Conservation (phyloP, 345 rosid genomes). For the Hibiscus syriacus region DNA sequence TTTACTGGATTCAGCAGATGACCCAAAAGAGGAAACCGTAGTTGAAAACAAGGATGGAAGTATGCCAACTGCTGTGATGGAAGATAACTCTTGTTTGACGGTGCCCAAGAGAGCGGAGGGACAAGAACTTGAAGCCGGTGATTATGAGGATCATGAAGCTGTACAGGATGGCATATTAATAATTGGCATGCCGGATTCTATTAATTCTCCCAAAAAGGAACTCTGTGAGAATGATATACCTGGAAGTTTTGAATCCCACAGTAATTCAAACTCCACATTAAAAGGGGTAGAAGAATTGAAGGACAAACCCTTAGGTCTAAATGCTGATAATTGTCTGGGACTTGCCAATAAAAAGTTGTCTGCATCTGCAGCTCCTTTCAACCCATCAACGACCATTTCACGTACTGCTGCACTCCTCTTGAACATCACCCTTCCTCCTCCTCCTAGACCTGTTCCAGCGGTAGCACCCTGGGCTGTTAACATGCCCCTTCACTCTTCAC, state of each 20-base stretch:
- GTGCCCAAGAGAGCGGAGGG: slow-evolving; percentile 21
- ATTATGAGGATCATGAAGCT: slow-evolving; percentile 30
- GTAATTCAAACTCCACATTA: slow-evolving; percentile 17
- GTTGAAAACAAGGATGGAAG: slow-evolving; percentile 28
- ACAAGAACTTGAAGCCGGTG: slow-evolving; percentile 27
- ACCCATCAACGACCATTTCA: slow-evolving; percentile 56
- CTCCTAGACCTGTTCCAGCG: slow-evolving; percentile 48
- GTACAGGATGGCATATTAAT: slow-evolving; percentile 26
- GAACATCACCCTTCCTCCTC: slow-evolving; percentile 51
- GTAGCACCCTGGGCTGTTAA: slow-evolving; percentile 74
- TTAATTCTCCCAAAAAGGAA: slow-evolving; percentile 35
- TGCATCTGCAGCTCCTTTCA: slow-evolving; percentile 95
- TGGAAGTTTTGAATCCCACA: slow-evolving; percentile 24
- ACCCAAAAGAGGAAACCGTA: slow-evolving; percentile 19
- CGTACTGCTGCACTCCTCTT: slow-evolving; percentile 55
- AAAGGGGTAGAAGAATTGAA: slow-evolving; percentile 47
- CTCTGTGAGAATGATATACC: slow-evolving; percentile 27
- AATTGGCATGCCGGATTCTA: slow-evolving; percentile 29
- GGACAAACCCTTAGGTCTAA: slow-evolving; percentile 39
- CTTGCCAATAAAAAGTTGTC: slow-evolving; percentile 70
- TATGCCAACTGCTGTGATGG: slow-evolving; percentile 30
- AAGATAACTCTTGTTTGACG: slow-evolving; percentile 25
- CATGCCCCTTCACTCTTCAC: slow-evolving; percentile 72
- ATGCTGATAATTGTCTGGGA: slow-evolving; percentile 44
- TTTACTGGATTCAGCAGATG: slow-evolving; percentile 14